Evolutionary conservation across 495 filamentous ascomycete species (phyloP).

Genomic region (Chaetomium fimeti): DNA sequence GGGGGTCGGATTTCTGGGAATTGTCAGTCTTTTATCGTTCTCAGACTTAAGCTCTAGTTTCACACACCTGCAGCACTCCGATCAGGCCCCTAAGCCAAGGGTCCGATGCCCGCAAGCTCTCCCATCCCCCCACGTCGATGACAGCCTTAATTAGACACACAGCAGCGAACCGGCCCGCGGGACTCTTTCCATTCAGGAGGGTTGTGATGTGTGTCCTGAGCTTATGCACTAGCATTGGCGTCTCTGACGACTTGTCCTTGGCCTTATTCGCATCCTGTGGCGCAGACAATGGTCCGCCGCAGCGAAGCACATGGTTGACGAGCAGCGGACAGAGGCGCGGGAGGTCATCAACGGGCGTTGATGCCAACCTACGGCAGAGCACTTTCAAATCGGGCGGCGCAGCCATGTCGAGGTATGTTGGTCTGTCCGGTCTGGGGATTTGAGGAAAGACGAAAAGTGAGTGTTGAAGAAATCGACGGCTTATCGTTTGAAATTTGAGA

Average conservation of each 20-base stretch:
- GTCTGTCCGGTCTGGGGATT: neutral
- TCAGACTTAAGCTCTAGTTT: neutral
- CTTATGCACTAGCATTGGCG: slow-evolving; percentile 66
- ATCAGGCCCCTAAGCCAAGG: slow-evolving; percentile 73
- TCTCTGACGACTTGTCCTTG: slow-evolving; percentile 58
- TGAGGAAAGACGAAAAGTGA: neutral
- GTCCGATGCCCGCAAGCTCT: slow-evolving; percentile 65
- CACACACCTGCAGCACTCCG: slow-evolving; percentile 63
- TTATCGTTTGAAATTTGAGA: neutral
- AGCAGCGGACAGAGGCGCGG: slow-evolving; percentile 62
- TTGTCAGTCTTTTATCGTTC: slow-evolving; percentile 16
- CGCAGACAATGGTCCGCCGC: slow-evolving; percentile 56
- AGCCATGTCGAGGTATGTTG: slow-evolving; percentile 19
- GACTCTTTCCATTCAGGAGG: slow-evolving; percentile 67
- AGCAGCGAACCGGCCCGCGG: slow-evolving; percentile 72
- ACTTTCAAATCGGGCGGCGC: slow-evolving; percentile 56
- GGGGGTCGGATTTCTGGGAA: slow-evolving; percentile 67
- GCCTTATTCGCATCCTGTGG: slow-evolving; percentile 45
- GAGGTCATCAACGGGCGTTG: slow-evolving; percentile 61
- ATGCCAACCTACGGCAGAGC: slow-evolving; percentile 65
- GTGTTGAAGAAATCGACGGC: slow-evolving; percentile 5
- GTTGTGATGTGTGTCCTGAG: slow-evolving; percentile 73
- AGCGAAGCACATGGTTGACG: slow-evolving; percentile 59
- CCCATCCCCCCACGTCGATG: slow-evolving; percentile 77
- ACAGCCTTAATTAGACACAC: slow-evolving; percentile 75